These are phyloP conservation scores for Diutina mesorugosa DNA, from an alignment of 1,139 yeast genomes.

Conservation along the genomic window DNA sequence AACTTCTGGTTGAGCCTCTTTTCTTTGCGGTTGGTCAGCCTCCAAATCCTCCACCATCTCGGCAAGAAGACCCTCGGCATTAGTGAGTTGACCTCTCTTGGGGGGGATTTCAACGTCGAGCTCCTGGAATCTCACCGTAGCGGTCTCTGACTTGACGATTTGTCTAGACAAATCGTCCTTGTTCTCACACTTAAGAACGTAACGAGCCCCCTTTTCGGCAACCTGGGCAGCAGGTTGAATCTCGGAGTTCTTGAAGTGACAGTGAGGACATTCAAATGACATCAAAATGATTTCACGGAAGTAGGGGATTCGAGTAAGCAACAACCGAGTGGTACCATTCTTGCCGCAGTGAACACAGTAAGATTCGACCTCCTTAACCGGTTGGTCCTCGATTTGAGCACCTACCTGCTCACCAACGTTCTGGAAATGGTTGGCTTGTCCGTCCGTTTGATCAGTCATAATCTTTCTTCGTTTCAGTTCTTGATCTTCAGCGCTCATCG, in stretches of 20 bases:
- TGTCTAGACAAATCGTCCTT: slow-evolving; percentile 76
- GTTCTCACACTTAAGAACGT: slow-evolving; percentile 57
- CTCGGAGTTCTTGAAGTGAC: slow-evolving; percentile 84
- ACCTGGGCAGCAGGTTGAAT: slow-evolving; percentile 87
- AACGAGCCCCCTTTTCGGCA: slow-evolving; percentile 77
- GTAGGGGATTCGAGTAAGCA: slow-evolving; percentile 81
- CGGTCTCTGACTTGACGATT: slow-evolving; percentile 82
- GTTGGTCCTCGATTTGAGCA: slow-evolving; percentile 82
- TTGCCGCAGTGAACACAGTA: slow-evolving; percentile 92
- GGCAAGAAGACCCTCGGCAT: slow-evolving; percentile 74
- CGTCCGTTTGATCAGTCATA: not conserved
- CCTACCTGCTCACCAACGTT: not conserved
- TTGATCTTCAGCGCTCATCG: not conserved
- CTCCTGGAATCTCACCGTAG: slow-evolving; percentile 71
- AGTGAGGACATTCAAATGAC: slow-evolving; percentile 95
- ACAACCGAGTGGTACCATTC: slow-evolving; percentile 69
- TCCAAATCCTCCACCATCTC: slow-evolving; percentile 80
- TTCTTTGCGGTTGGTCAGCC: slow-evolving; percentile 72
- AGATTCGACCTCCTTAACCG: slow-evolving; percentile 90
- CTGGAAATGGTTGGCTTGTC: not conserved
- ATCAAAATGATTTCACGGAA: slow-evolving; percentile 85
- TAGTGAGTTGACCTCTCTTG: slow-evolving; percentile 84
- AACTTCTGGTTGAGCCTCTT: slow-evolving; percentile 57
- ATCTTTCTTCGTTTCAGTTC: not conserved
- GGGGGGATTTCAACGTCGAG: slow-evolving; percentile 93